These are phyloP conservation scores for Tephrocybe sp. DNA, from an alignment of 768 basidiomycete genomes.

Conservation along the genomic window DNA sequence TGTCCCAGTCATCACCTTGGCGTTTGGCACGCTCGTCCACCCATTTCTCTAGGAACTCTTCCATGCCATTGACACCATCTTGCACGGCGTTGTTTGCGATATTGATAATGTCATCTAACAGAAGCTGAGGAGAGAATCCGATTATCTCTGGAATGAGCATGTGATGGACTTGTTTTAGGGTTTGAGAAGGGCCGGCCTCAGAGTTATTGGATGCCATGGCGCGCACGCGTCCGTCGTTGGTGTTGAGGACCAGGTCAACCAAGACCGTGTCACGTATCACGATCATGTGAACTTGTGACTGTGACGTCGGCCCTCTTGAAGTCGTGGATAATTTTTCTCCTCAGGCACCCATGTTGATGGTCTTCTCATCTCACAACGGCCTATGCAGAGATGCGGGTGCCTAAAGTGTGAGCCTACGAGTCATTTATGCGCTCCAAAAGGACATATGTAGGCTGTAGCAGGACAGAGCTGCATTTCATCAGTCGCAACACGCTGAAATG, in stretches of 20 bases:
- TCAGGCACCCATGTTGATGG: too few species aligned
- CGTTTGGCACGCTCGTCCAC: slow-evolving; percentile 59
- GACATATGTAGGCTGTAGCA: too few species aligned
- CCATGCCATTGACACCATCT: slow-evolving; percentile 76
- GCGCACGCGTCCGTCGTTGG: neutral
- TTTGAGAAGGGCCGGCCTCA: slow-evolving; percentile 6
- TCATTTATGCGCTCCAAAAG: too few species aligned
- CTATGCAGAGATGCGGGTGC: too few species aligned
- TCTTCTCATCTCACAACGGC: too few species aligned
- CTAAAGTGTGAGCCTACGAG: too few species aligned
- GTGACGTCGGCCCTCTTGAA: too few species aligned
- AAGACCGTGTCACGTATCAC: neutral
- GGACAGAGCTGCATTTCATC: too few species aligned
- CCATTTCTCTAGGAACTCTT: slow-evolving; percentile 74
- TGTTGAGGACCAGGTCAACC: neutral
- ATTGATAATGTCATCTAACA: slow-evolving; percentile 87
- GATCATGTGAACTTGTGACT: neutral
- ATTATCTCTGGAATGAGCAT: slow-evolving; percentile 70
- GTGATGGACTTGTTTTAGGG: slow-evolving; percentile 29
- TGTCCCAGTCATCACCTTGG: slow-evolving; percentile 47
- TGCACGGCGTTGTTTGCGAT: slow-evolving; percentile 76
- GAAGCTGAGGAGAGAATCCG: slow-evolving; percentile 79
- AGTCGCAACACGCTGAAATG: too few species aligned
- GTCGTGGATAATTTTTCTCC: too few species aligned
- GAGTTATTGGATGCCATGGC: slow-evolving; percentile 8